Evolutionary conservation across 2,329 filamentous ascomycete species (phyloP), one percentile per base, ranked within the genome.

Genomic region (Pseudogymnoascus sp.): DNA sequence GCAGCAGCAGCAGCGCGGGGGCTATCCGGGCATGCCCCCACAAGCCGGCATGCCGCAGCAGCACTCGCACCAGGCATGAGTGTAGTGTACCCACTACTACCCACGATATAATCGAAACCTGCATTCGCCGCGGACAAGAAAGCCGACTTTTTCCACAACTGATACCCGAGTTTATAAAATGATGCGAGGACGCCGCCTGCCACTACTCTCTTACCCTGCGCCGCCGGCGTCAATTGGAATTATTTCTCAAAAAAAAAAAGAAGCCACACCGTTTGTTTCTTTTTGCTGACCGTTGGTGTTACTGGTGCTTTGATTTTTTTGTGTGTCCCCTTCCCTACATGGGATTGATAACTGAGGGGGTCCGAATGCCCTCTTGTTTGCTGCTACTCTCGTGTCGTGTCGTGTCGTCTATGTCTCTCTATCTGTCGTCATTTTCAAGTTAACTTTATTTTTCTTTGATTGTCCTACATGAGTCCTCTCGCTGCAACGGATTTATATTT

Each of bases 21-120:
- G 88, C 71, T 92, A 92, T 71, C 86, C 84, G 61, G 47, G 47
- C 28, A 91, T 95, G 86, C 88, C 89, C 62, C 83, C 88, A 62
- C 87, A 90, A 74, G 82, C 84, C 67, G 86, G 89, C 70, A 90
- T 94, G 83, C 88, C 89, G 64, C 89, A 91, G 71, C 90, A 91
- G 77, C 87, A 90, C 71, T 88, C 90, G 68, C 90, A 92, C 75
- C 88, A 90, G 77, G 87, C 88, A 77, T 91, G 80, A 79, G 66
- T 67, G 69, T 25, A 25, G 23, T 28, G 28, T 14, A 37, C 33
- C 47, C 23, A 56, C 23, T 18, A 2, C 12, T 1, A 21, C 47
- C 23, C 23, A 25, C 23, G 23, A 11, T 28, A 56, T 56, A 72
- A 69, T 71, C 73, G 5, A 25, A 61, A 28, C 28, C 68, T 66